A percentile compares a stretch with the other conserved stretches of the same genome.
These are phyloP conservation scores for Gnetum montanum DNA, from an alignment of 75 land plant species.

Conservation along the genomic window DNA sequence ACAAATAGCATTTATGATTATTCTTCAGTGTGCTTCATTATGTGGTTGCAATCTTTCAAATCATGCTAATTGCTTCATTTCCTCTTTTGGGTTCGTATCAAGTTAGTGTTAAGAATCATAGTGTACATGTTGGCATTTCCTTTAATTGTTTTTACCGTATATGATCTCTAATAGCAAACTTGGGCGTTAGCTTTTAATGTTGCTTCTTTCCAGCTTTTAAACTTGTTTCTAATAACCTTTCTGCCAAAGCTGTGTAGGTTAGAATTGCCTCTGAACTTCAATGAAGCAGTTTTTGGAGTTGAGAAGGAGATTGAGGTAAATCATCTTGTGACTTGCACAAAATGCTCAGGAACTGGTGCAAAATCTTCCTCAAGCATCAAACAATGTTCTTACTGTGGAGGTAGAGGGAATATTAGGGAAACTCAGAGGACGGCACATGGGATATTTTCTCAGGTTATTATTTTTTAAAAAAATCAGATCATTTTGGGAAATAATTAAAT, in stretches of 20 bases:
- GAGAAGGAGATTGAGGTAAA: conserved; percentile 27
- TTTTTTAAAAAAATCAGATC: too few species aligned
- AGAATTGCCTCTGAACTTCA: conserved; percentile 46
- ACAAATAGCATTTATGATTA: too few species aligned
- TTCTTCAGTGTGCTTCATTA: too few species aligned
- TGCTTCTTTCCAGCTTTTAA: too few species aligned
- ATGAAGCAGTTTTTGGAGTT: conserved; percentile 69
- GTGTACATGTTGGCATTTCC: background rate
- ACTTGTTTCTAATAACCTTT: background rate
- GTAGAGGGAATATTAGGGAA: conserved; percentile 46
- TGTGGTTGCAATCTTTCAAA: too few species aligned
- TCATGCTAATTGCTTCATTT: too few species aligned
- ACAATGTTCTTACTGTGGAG: conserved; percentile 48
- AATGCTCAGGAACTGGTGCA: conserved; percentile 60
- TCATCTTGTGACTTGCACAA: conserved; percentile 39
- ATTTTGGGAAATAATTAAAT: too few species aligned
- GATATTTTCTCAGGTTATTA: conserved; percentile 62
- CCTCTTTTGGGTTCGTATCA: too few species aligned
- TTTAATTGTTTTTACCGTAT: background rate
- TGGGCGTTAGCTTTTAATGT: too few species aligned
- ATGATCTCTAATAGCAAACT: too few species aligned
- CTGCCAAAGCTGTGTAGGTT: conserved; percentile 22
- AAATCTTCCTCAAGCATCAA: conserved; percentile 30
- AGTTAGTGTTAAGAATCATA: background rate
- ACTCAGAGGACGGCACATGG: conserved; percentile 69